Evolutionary conservation across 495 filamentous ascomycete species (phyloP), one percentile per base, ranked within the genome.

Genomic region (Xylaria flabelliformis): DNA sequence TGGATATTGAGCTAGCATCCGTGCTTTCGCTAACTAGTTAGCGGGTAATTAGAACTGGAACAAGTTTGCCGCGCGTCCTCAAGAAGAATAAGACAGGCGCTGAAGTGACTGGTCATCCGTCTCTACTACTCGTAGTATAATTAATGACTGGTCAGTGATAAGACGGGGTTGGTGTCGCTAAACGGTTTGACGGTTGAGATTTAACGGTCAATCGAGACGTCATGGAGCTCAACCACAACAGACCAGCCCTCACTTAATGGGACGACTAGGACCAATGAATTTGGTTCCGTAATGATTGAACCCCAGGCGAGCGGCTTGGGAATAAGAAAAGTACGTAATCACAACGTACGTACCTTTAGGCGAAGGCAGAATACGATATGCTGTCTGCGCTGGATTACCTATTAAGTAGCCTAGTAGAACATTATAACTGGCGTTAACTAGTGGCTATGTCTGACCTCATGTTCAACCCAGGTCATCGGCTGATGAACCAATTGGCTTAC

Each of bases 401-500:
- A 29, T 1, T 29, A 29, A 36, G 55, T n/a, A 32, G 26, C 55
- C 2, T 59, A 59, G 4, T n/a, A 36, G 29, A 59, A 15, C 55
- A 15, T 13, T 29, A 21, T 17, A n/a, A 50, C 24, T 34, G n/a
- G 42, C 9, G 36, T 32, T 29, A 21, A 19, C 19, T 15, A 24
- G 24, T n/a, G 41, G 46, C 64, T 36, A 21, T 21, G 64, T 39
- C 44, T 21, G 15, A 32, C 10, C 39, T 50, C 42, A 26, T 32
- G 17, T 15, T 29, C 46, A 8, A 36, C 51, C 17, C 65, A 51
- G 50, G 21, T 15, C 10, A 29, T 32, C 24, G 63, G 8, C 24
- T 9, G 29, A 32, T 29, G 63, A 19, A n/a, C 63, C 42, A 56
- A 67, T 67, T 55, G 50, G 56, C 26, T 36, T 39, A 12, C 15